phyloP scores from a whole-genome alignment of 2,329 filamentous ascomycete species.

The Orbilia oligospora region DNA sequence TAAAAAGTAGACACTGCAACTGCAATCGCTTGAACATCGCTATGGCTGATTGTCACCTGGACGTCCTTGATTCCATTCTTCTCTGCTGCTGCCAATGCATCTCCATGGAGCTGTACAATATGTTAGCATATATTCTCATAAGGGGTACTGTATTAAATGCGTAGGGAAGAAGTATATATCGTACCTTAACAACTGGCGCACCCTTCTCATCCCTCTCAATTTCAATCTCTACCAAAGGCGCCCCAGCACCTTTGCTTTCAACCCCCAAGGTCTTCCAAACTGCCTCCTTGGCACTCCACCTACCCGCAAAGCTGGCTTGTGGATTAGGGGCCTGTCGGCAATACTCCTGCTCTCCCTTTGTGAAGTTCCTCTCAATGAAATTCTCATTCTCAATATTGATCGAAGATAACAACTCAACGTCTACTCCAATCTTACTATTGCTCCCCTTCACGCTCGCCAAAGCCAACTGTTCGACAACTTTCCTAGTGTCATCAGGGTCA shows the following conservation, averaged over 20 bases:
- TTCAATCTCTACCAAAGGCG: slow-evolving; percentile 93
- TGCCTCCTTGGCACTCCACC: slow-evolving; percentile 98
- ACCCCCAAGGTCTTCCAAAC: slow-evolving; percentile 98
- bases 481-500: slow-evolving; percentile 76
- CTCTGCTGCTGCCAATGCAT: slow-evolving; percentile 85
- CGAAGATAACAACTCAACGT: slow-evolving; percentile 88
- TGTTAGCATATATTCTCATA: slow-evolving; percentile 66
- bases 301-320: slow-evolving; percentile 91
- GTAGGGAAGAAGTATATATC: slow-evolving; percentile 66
- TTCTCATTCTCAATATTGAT: slow-evolving; percentile 95
- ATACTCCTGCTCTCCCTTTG: slow-evolving; percentile 84
- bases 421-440: slow-evolving; percentile 88
- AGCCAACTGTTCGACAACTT: slow-evolving; percentile 83
- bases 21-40: slow-evolving; percentile 91
- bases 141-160: not conserved
- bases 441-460: slow-evolving; percentile 73
- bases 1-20: slow-evolving; percentile 89
- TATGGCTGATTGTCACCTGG: slow-evolving; percentile 95
- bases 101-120: slow-evolving; percentile 80
- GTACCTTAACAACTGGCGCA: slow-evolving; percentile 86
- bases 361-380: slow-evolving; percentile 96
- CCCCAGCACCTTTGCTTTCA: slow-evolving; percentile 86
- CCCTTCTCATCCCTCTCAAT: slow-evolving; percentile 85
- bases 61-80: slow-evolving; percentile 89
- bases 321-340: slow-evolving; percentile 84